Evolutionary conservation across 805 yeast species (phyloP).

Genomic region (Myxozyma geophila): DNA sequence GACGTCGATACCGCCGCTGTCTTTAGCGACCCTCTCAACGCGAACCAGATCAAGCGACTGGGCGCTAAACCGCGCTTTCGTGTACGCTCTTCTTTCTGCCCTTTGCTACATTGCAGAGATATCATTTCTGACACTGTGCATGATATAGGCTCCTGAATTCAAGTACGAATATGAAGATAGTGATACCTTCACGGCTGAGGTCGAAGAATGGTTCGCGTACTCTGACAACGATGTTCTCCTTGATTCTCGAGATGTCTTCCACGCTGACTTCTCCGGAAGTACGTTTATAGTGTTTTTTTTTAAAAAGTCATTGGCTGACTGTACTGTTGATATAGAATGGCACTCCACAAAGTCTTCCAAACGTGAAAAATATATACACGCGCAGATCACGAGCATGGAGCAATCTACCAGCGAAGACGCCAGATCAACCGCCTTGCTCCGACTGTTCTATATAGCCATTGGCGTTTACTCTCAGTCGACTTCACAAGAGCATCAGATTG

Average conservation of each 20-base stretch:
- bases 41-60: conserved; percentile 18
- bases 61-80: conserved; percentile 16
- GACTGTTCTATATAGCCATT: conserved; percentile 21
- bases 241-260: conserved; percentile 26
- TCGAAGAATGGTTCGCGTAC: conserved; percentile 54
- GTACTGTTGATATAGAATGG: conserved; percentile 10
- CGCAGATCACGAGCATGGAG: neutral
- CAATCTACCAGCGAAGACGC: neutral
- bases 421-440: conserved; percentile 15
- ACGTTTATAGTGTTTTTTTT: neutral
- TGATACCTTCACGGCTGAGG: conserved; percentile 48
- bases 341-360: neutral
- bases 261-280: conserved; percentile 17
- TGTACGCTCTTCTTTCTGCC: neutral
- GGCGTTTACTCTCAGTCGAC: conserved; percentile 23
- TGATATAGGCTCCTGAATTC: conserved; percentile 42
- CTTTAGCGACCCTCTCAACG: conserved; percentile 8
- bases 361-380: conserved; percentile 3
- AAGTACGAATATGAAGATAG: conserved; percentile 51
- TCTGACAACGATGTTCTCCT: conserved; percentile 35
- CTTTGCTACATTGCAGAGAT: neutral
- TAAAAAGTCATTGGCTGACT: neutral
- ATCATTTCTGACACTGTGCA: neutral
- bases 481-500: conserved; percentile 18
- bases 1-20: conserved; percentile 15